Percentiles rank a stretch among this genome's conserved stretches.
These are phyloP conservation scores for Triticum dicoccoides DNA, from an alignment of 176 grass and related monocot species.

Conservation along the genomic window DNA sequence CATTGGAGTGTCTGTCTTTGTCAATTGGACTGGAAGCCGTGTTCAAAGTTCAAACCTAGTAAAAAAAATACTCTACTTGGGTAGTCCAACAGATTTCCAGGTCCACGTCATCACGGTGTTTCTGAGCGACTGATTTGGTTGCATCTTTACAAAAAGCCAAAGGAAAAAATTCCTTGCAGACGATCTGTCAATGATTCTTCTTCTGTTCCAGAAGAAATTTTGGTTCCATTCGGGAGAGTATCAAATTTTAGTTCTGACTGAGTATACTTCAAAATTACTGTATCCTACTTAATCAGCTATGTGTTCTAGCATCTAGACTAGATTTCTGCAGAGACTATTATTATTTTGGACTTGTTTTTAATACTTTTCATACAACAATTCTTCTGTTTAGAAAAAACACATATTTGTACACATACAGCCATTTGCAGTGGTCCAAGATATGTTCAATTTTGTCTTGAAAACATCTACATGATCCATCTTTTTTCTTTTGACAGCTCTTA, in stretches of 20 bases:
- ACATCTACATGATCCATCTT: no score
- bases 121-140: slow-evolving; percentile 12
- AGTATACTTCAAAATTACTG: not conserved
- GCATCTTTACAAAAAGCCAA: slow-evolving; percentile 22
- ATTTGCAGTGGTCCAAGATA: not conserved
- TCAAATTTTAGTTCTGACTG: slow-evolving; percentile 13
- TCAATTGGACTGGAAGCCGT: slow-evolving; percentile 27
- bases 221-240: not conserved
- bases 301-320: not conserved
- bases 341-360: not conserved
- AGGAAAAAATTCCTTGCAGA: not conserved
- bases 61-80: not conserved
- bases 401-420: not conserved
- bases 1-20: not conserved
- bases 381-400: not conserved
- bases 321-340: not conserved
- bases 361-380: not conserved
- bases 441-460: not conserved
- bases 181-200: slow-evolving; percentile 25
- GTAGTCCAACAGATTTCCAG: slow-evolving; percentile 4
- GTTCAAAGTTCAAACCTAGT: slow-evolving; percentile 42
- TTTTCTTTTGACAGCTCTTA: no score
- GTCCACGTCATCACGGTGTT: slow-evolving; percentile 13
- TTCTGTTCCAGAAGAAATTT: slow-evolving; percentile 24
- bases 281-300: not conserved